Percentiles rank a stretch among this genome's conserved stretches.
phyloP scores from a whole-genome alignment of 2,329 filamentous ascomycete species.

The Cladosporium colombiae region DNA sequence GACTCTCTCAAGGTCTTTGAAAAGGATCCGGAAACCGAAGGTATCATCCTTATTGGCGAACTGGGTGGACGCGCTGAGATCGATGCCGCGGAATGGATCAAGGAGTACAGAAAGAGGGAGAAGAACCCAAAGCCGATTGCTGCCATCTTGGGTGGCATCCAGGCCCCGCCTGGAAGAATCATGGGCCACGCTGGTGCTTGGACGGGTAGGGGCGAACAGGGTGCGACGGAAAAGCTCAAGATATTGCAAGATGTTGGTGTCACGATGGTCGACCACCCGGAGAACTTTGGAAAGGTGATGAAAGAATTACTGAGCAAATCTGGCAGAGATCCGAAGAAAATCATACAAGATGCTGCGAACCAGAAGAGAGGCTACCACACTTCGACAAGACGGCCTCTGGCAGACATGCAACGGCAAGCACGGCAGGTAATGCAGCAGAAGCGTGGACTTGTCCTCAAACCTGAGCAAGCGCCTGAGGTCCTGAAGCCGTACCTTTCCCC shows the following conservation, averaged over 20 bases:
- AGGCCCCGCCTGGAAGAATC: constrained; percentile 63
- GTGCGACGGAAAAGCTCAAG: constrained; percentile 64
- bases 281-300: constrained; percentile 70
- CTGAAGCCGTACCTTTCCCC: constrained; percentile 34
- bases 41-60: constrained; percentile 72
- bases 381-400: constrained; percentile 25
- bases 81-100: constrained; percentile 73
- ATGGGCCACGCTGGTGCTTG: constrained; percentile 84
- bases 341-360: constrained; percentile 39
- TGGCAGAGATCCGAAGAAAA: constrained; percentile 44
- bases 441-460: constrained; percentile 30
- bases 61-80: constrained; percentile 70
- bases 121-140: constrained; percentile 72
- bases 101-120: constrained; percentile 60
- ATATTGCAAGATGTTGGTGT: constrained; percentile 67
- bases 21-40: constrained; percentile 67
- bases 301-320: constrained; percentile 57
- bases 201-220: constrained; percentile 65
- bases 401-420: constrained; percentile 19
- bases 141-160: constrained; percentile 67
- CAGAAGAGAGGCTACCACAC: constrained; percentile 55
- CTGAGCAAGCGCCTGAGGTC: constrained; percentile 29
- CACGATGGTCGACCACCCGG: constrained; percentile 72
- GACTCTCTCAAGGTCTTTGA: constrained; percentile 69
- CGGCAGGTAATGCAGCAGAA: constrained; percentile 25